These are phyloP conservation scores for Antrodiella citrinella DNA, from an alignment of 768 basidiomycete genomes.

Conservation along the genomic window DNA sequence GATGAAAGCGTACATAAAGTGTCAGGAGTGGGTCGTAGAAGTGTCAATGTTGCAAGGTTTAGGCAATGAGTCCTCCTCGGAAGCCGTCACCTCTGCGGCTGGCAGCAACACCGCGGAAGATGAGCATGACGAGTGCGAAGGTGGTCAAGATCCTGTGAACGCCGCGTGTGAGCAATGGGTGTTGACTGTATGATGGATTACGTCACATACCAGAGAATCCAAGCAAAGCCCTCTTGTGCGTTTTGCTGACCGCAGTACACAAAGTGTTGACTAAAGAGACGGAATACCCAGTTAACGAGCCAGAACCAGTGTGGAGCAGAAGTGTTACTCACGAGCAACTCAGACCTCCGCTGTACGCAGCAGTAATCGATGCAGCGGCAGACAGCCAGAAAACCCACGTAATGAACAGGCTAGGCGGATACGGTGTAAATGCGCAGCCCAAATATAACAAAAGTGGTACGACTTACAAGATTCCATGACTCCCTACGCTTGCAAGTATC, in stretches of 20 bases:
- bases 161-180: not conserved
- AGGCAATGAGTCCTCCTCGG: conserved; percentile 41
- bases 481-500: conserved; percentile 50
- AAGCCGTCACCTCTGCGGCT: conserved; percentile 62
- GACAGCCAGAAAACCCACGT: conserved; percentile 80
- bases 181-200: not conserved
- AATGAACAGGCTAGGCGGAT: conserved; percentile 41
- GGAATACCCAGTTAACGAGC: too few species aligned
- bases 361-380: conserved; percentile 63
- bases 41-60: too few species aligned
- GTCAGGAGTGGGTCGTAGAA: too few species aligned
- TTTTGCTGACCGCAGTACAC: conserved; percentile 73
- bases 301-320: not conserved
- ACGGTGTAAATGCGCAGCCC: not conserved
- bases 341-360: conserved; percentile 56
- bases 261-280: too few species aligned
- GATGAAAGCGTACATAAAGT: too few species aligned
- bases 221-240: conserved; percentile 67
- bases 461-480: conserved; percentile 59
- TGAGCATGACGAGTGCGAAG: conserved; percentile 46
- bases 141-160: conserved; percentile 53
- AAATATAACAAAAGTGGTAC: not conserved
- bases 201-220: conserved; percentile 57
- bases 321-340: conserved; percentile 50
- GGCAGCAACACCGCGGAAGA: conserved; percentile 51